A percentile compares a stretch with the other conserved stretches of the same genome.
Conservation (phyloP, 164 flowering plant genomes). For the Umbilicus rupestris region DNA sequence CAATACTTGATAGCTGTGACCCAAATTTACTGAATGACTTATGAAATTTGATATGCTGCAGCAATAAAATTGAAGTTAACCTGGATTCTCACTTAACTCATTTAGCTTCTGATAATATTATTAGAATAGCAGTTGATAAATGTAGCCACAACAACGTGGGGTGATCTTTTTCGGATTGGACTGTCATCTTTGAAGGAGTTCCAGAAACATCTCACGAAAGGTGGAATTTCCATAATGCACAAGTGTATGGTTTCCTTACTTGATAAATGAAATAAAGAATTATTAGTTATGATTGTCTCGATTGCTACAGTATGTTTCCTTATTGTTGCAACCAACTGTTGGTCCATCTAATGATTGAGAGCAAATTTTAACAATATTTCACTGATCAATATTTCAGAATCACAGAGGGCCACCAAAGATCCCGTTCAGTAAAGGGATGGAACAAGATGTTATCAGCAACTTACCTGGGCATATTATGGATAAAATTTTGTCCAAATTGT, state of each 20-base stretch:
- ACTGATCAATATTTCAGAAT: slow-evolving; percentile 20
- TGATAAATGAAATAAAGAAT: neutral
- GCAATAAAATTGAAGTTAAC: too few species aligned
- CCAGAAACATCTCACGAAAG: neutral
- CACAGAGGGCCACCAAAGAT: slow-evolving; percentile 22
- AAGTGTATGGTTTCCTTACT: neutral
- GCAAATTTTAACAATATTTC: neutral
- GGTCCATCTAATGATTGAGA: neutral
- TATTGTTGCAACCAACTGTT: neutral
- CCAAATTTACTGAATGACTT: too few species aligned
- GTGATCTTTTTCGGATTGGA: too few species aligned
- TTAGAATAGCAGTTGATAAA: too few species aligned
- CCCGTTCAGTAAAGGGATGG: slow-evolving; percentile 21
- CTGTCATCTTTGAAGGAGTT: neutral
- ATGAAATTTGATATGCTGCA: too few species aligned
- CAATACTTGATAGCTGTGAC: too few species aligned
- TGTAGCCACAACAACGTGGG: too few species aligned
- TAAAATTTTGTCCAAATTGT: slow-evolving; percentile 30
- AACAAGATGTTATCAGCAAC: slow-evolving; percentile 31
- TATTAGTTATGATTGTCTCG: neutral
- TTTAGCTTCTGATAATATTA: too few species aligned
- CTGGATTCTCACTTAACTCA: too few species aligned
- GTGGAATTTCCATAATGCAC: neutral
- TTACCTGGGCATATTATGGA: slow-evolving; percentile 41
- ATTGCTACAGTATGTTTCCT: neutral